Base-by-base conservation (phyloP, 1,284 basidiomycete genomes). In the Naganishia cerealis region DNA sequence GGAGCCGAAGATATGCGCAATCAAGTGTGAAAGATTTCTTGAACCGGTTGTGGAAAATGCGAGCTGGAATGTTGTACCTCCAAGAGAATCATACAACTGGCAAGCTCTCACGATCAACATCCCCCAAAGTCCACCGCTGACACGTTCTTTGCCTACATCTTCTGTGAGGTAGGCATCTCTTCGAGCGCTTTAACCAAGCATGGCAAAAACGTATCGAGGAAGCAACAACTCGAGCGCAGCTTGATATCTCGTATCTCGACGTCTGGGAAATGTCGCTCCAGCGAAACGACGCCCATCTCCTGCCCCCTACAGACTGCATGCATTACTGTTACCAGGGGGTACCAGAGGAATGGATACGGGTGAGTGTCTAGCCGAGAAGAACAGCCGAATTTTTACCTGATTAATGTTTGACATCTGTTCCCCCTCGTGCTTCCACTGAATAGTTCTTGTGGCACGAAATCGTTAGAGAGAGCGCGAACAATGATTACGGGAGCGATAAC, bases 291-390 rank as follows among this genome's bases (percentile, higher is more conserved):
- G 52, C 42, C 4, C 65, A 69, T 26, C 15, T 69, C 18, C 42
- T 65, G 0, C 68, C 68, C 48, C 68, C 68, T 12, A 57, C 54
- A 10, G 68, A 69, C 21, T 69, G 68, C 33, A 38, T 69, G 26
- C 57, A 67, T 66, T 69, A 55, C 33, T 69, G 68, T 42, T 66
- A 52, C 15, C 54, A 57, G 33, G 68, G 68, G 7, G 68, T 66
- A 3, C 15, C 66, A 4, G 63, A 69, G 13, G 62, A 69, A 46
- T 69, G 65, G 68, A 57, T 62, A 39, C 48, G 63, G 65, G 67
- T 69, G 7, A n/a, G 67, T 57, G 3, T 16, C 9, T 21, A 50
- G 21, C 8, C 10, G 18, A 7, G 43, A 2, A 38, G 3, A 21
- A n/a, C 15, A 5, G 29, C 4, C 36, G 13, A 13, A 26, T 16